Base-by-base conservation (phyloP, 257 asterid species). In the Nicotiana otophora region DNA sequence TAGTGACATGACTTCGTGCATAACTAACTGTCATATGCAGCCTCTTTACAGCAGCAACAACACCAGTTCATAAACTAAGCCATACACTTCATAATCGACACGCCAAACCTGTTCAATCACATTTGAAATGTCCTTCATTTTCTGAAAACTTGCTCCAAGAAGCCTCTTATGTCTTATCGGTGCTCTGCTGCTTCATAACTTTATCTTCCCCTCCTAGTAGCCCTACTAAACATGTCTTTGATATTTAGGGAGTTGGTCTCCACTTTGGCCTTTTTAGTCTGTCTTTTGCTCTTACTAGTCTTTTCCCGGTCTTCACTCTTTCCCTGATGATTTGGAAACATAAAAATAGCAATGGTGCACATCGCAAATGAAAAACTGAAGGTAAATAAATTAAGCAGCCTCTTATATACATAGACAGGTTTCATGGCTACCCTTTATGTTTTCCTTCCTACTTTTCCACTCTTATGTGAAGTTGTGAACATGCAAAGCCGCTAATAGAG, bases 151-250 rank as follows among this genome's bases (percentile, higher is more conserved):
- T 61, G 19, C 19, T 75, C 42, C 14, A 6, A 17, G 3, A 26
- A 54, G 51, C 2, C 84, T 51, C 70, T 82, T 36, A 17, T 8
- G 15, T 82, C 64, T 12, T 1, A 26, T 28, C 7, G 31, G 64
- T 46, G 54, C 42, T 26, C 46, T 74, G 42, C 39, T 26, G 61
- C 61, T 74, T 48, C 14, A 7, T 74, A 34, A 58, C 11, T 20
- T 88, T 83, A 92, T 72, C 88, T 91, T 74, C 89, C 86, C 80
- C 84, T 93, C 86, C 94, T 89, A 66, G 97, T 87, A 85, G 92
- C 97, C 84, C 96, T 84, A 84, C 86, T 89, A 88, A 96, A 96
- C 98, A 96, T 94, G 88, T 94, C 98, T 88, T 88, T 96, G 85
- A 96, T 96, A 83, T 93, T 96, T 5, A 90, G 89, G 19, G 98